Base-by-base conservation (phyloP, 1,284 basidiomycete species). In the Cutaneotrichosporon dermatis region DNA sequence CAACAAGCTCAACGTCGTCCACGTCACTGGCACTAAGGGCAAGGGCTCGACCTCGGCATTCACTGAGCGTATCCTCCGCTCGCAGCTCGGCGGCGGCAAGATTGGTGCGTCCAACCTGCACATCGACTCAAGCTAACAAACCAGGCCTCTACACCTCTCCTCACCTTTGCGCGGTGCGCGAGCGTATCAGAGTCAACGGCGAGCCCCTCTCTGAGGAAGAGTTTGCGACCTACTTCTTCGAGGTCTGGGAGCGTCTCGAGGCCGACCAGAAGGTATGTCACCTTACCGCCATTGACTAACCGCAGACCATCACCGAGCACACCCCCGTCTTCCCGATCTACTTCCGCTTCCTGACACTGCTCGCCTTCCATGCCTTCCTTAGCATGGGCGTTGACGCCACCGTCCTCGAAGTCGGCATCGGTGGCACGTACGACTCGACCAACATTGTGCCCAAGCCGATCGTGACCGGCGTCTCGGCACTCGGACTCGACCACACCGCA, bases 1-100 rank as follows among this genome's bases (percentile, higher is more conserved):
- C 55, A 94, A 99, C 76, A 79, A 80, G 51, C 82, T 99, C 63
- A 96, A 98, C 76, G 92, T 94, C 57, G 85, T 99, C 39, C 96
- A 99, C 80, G 88, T 99, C 70, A 95, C 96, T 11, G 96, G 96
- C 3, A 99, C 96, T 4, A 99, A 99, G 79, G 96, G 96, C 49
- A 99, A 99, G 76, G 96, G 96, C 3, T 98, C 93, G 3, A 96
- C 96, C 0, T 92, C 90, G 59, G 95, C 96, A 2, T 99, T 99
- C 69, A 84, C 85, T 3, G 87, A 91, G 63, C 65, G 73, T 8
- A 71, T 78, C 16, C 63, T 77, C 35, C 62, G 77, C 54, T 60
- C 66, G 6, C 69, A 73, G 61, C 53, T 76, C 39, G 60, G 73
- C 41, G 51, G 50, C 16, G 66, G 69, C 46, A 71, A 65, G 55